Evolutionary conservation across 129 eudicot genomes (phyloP).

Genomic region (Oenanthe sinensis): DNA sequence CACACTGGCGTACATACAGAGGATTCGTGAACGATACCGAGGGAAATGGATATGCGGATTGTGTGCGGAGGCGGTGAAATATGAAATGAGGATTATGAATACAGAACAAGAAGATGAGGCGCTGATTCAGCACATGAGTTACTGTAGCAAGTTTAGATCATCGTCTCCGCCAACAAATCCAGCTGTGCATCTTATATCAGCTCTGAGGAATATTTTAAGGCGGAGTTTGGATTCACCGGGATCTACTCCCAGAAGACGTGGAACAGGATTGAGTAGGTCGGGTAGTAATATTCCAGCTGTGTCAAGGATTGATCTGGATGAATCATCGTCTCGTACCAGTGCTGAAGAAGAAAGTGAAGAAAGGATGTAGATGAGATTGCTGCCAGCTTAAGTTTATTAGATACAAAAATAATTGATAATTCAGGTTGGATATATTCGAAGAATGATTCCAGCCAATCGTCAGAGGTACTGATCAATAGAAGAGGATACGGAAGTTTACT

Average conservation of each 20-base stretch:
- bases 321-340: constrained; percentile 10
- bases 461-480: neutral
- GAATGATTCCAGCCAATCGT: neutral
- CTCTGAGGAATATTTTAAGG: constrained; percentile 51
- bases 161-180: constrained; percentile 50
- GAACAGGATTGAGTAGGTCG: constrained; percentile 40
- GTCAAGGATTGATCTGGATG: constrained; percentile 23
- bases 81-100: constrained; percentile 59
- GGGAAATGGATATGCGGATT: constrained; percentile 93
- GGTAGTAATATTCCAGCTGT: constrained; percentile 52
- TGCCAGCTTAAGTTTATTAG: neutral
- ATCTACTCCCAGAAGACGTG: neutral
- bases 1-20: constrained; percentile 51
- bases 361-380: neutral
- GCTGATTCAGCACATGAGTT: constrained; percentile 47
- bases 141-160: constrained; percentile 45
- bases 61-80: constrained; percentile 71
- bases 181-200: constrained; percentile 40
- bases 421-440: neutral
- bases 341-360: neutral
- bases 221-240: constrained; percentile 51
- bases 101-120: constrained; percentile 45
- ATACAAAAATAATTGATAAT: too few relatives aligned
- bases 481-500: neutral
- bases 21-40: constrained; percentile 54